Percentiles rank a stretch among this genome's conserved stretches.
Evolutionary conservation across 75 land plant species (phyloP).

Genomic region (Picea glauca): DNA sequence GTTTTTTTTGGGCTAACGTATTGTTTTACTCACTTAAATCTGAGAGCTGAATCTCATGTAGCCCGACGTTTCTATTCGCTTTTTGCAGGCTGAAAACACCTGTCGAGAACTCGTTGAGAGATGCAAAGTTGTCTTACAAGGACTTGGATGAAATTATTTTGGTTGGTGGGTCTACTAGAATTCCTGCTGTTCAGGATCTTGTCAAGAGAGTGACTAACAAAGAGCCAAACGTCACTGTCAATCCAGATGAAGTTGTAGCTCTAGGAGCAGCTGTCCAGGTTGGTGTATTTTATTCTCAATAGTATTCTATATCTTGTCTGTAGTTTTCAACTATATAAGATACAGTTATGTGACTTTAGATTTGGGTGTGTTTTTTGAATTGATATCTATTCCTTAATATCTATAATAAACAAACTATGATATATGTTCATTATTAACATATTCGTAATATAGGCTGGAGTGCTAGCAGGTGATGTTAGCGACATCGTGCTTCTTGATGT

Average conservation of each 20-base stretch:
- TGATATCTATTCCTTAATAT: no score
- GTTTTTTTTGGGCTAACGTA: no score
- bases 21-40: no score
- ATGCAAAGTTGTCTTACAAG: slow-evolving; percentile 50
- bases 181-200: slow-evolving; percentile 54
- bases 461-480: slow-evolving; percentile 66
- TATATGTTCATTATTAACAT: neutral
- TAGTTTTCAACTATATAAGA: no score
- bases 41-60: no score
- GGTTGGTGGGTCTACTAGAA: slow-evolving; percentile 60
- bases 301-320: neutral
- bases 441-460: slow-evolving; percentile 58
- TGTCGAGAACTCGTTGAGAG: slow-evolving; percentile 53
- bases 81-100: slow-evolving; percentile 30
- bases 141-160: slow-evolving; percentile 57
- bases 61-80: no score
- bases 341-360: no score
- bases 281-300: slow-evolving; percentile 29
- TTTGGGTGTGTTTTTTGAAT: no score
- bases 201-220: slow-evolving; percentile 46
- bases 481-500: slow-evolving; percentile 56
- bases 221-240: slow-evolving; percentile 60
- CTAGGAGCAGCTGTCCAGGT: slow-evolving; percentile 16
- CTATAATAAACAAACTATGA: no score
- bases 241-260: slow-evolving; percentile 61